Percentiles rank a stretch among this genome's conserved stretches.
These are phyloP conservation scores for Vicia villosa DNA, from an alignment of 306 rosid species.

Conservation along the genomic window DNA sequence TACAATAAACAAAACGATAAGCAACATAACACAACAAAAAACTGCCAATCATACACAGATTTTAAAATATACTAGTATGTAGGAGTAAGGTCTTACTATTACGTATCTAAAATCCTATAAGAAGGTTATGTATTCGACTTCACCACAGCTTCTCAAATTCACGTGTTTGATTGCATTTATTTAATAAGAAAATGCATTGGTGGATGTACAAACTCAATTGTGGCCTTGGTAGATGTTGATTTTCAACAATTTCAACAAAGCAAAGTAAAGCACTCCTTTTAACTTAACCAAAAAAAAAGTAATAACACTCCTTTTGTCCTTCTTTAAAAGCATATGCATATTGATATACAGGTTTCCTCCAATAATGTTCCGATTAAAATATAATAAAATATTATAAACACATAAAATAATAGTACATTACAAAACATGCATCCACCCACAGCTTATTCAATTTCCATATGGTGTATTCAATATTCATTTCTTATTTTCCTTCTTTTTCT, in stretches of 20 bases:
- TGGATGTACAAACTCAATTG: neutral
- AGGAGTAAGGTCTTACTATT: too few species aligned
- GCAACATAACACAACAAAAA: too few species aligned
- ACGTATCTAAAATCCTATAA: too few species aligned
- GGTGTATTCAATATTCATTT: neutral
- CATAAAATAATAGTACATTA: neutral
- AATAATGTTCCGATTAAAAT: conserved; percentile 3
- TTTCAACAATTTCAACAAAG: neutral
- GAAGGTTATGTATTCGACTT: too few species aligned
- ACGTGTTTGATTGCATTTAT: neutral
- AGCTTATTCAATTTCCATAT: neutral
- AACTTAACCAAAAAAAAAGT: too few species aligned
- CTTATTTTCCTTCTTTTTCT: too few species aligned
- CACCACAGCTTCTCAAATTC: too few species aligned
- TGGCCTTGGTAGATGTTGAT: neutral
- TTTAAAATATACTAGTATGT: too few species aligned
- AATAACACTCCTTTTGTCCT: conserved; percentile 6
- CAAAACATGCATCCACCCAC: conserved; percentile 25
- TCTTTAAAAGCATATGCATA: neutral
- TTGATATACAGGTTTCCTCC: neutral
- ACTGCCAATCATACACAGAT: too few species aligned
- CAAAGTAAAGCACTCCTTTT: neutral
- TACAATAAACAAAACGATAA: too few species aligned
- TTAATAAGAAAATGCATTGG: too few species aligned
- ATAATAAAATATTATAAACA: neutral